Evolutionary conservation across 257 asterid genomes (phyloP), one percentile per base, ranked within the genome.

Genomic region (Nicotiana attenuata): DNA sequence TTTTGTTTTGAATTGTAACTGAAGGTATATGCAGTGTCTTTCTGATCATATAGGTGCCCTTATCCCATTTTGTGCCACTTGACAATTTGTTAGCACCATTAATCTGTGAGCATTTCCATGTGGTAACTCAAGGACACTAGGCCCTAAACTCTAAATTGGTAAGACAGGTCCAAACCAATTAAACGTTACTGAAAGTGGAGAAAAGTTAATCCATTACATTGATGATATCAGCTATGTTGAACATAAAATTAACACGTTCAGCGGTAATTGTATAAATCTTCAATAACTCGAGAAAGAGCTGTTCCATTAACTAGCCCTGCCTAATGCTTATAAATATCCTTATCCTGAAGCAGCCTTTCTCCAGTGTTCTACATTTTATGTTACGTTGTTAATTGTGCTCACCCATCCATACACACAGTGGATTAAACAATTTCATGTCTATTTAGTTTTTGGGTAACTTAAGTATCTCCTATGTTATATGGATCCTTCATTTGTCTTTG

Each of bases 281-380:
- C 8, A 73, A 75, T 75, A 14, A 50, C 24, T 75, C 26, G 16
- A 75, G 79, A 73, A 73, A 47, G 79, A 75, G 63, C 63, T 75
- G 26, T 31, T 75, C 63, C 24, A 24, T 24, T 50, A 16, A 24
- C 41, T 73, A 24, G 41, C 45, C 63, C 79, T 73, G 63, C 45
- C 41, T 73, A 24, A 24, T 73, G 63, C 79, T 7, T 47, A 24
- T 47, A 45, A 22, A 47, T 22, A 13, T 47, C 24, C 50, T 47
- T 14, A 73, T 45, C 60, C 38, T 10, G 60, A 47, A 47, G 24
- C 59, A 28, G 16, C 78, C 78, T 22, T 45, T 73, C 38, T 14
- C 14, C 22, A 13, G 78, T 47, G 60, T 73, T 73, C 78, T 35
- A 47, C 41, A 22, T 14, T 45, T 14, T 73, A 47, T 22, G 22